These are phyloP conservation scores for Hibiscus syriacus DNA, from an alignment of 345 rosid species.

Conservation along the genomic window DNA sequence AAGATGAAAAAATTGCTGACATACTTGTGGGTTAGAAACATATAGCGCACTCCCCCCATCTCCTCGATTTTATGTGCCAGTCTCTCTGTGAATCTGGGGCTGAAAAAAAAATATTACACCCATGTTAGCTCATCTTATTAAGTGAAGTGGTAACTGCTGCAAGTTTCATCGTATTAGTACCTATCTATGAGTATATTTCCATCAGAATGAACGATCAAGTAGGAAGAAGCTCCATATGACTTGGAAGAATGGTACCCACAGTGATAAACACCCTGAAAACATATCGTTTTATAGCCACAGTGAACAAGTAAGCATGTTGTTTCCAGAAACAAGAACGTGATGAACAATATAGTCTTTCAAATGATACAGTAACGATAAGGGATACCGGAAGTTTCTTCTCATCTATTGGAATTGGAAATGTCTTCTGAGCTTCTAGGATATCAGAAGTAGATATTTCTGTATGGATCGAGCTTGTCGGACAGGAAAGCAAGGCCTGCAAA, in stretches of 20 bases:
- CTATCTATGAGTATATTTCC: constrained; percentile 63
- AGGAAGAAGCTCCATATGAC: constrained; percentile 57
- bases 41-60: constrained; percentile 47
- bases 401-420: constrained; percentile 50
- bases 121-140: constrained; percentile 8
- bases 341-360: background rate
- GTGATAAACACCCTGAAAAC: constrained; percentile 48
- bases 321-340: background rate
- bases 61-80: constrained; percentile 39
- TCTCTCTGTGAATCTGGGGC: constrained; percentile 51
- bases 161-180: constrained; percentile 22
- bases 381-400: constrained; percentile 44
- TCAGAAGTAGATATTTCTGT: constrained; percentile 49
- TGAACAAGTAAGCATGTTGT: background rate
- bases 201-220: constrained; percentile 44
- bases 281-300: background rate
- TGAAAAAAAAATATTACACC: constrained; percentile 19
- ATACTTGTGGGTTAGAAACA: constrained; percentile 64
- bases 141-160: no score
- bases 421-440: constrained; percentile 43
- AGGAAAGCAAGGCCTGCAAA: constrained; percentile 49
- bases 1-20: background rate
- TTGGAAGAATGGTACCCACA: constrained; percentile 66
- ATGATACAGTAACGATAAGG: constrained; percentile 8
- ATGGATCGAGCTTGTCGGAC: constrained; percentile 57